phyloP scores from a whole-genome alignment of 768 basidiomycete genomes.

The Ramaria rubella region DNA sequence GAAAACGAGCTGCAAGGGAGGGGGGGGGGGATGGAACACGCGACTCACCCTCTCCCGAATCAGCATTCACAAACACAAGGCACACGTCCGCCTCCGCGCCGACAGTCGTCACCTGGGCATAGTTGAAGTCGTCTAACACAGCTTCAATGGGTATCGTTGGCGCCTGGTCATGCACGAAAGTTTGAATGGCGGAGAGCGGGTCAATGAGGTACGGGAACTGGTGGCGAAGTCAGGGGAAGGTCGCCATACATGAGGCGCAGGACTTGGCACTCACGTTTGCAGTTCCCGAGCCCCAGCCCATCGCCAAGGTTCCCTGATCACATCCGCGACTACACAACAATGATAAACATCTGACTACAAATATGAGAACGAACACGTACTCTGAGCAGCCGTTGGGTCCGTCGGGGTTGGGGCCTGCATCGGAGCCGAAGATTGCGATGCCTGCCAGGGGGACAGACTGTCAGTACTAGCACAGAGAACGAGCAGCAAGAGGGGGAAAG shows the following conservation, averaged over 20 bases:
- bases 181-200: conserved; percentile 15
- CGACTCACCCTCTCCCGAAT: conserved; percentile 66
- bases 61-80: conserved; percentile 74
- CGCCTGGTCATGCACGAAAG: not conserved
- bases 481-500: not conserved
- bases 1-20: no score
- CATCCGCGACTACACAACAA: conserved; percentile 36
- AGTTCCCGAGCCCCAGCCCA: conserved; percentile 93
- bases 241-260: not conserved
- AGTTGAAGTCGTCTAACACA: conserved; percentile 10
- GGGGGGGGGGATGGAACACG: conserved; percentile 35
- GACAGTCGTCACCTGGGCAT: conserved; percentile 7
- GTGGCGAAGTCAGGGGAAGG: not conserved
- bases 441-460: conserved; percentile 3
- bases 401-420: conserved; percentile 51
- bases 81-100: conserved; percentile 52
- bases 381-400: conserved; percentile 72
- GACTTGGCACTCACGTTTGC: conserved; percentile 40
- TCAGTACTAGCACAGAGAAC: not conserved
- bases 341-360: not conserved
- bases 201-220: conserved; percentile 21
- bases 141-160: conserved; percentile 7
- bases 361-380: conserved; percentile 13
- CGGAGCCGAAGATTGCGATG: conserved; percentile 40
- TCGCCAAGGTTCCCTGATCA: conserved; percentile 66